phyloP scores from a whole-genome alignment of 2,329 filamentous ascomycete species.

The Fusarium praegraminearum region DNA sequence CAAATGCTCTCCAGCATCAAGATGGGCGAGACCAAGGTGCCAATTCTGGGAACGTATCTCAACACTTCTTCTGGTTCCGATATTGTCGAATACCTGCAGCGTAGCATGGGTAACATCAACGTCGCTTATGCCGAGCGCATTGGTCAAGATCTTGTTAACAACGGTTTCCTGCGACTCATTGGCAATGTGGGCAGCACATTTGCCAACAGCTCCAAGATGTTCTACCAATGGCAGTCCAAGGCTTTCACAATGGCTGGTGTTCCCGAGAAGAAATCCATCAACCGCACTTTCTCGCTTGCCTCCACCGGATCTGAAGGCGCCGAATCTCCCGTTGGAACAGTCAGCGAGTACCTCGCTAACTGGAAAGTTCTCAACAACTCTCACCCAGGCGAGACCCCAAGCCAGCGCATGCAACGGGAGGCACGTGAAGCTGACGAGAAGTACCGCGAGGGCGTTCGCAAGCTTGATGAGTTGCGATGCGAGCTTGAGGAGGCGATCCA shows the following conservation, averaged over 20 bases:
- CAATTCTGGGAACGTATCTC: conserved; percentile 92
- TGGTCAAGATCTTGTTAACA: conserved; percentile 88
- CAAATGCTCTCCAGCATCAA: conserved; percentile 90
- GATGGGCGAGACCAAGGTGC: conserved; percentile 91
- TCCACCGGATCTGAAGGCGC: conserved; percentile 65
- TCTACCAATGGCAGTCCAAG: conserved; percentile 96
- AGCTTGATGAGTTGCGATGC: conserved; percentile 90
- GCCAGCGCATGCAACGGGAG: conserved; percentile 87
- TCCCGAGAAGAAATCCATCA: conserved; percentile 85
- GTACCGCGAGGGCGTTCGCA: conserved; percentile 88
- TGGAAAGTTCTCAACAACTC: conserved; percentile 90
- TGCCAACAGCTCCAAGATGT: conserved; percentile 96
- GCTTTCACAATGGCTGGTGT: conserved; percentile 89
- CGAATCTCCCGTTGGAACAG: conserved; percentile 85
- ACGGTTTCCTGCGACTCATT: conserved; percentile 88
- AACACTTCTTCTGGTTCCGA: conserved; percentile 93
- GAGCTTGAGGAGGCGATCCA: conserved; percentile 96
- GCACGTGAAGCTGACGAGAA: conserved; percentile 90
- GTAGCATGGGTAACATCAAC: conserved; percentile 84
- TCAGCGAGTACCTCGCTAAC: conserved; percentile 88
- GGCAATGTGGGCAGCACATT: conserved; percentile 96
- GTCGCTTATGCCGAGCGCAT: conserved; percentile 94
- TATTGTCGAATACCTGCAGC: conserved; percentile 95
- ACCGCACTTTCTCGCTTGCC: conserved; percentile 79
- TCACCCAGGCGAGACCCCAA: conserved; percentile 92